Percentiles rank a stretch among this genome's conserved stretches.
Evolutionary conservation across 192 early-diverging fungal genomes (phyloP).

Genomic region (Backusella tuberculispora): DNA sequence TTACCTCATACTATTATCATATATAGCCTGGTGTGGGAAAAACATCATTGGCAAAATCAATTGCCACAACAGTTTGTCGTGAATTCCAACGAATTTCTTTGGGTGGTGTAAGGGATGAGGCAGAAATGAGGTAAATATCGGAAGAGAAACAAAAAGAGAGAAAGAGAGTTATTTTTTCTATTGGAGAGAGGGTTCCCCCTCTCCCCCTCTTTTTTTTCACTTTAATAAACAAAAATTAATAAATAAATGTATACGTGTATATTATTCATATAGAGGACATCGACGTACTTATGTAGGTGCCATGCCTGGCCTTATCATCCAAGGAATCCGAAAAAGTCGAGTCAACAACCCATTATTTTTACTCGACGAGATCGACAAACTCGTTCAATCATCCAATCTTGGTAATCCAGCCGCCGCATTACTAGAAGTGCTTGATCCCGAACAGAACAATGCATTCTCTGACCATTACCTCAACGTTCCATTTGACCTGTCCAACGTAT

Average conservation of each 20-base stretch:
- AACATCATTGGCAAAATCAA: constrained; percentile 79
- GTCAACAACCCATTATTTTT: constrained; percentile 67
- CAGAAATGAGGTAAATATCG: constrained; percentile 63
- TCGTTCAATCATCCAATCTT: constrained; percentile 60
- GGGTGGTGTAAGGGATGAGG: constrained; percentile 86
- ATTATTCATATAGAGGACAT: constrained; percentile 82
- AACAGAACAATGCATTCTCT: constrained; percentile 80
- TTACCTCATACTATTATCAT: not conserved
- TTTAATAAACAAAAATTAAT: no score
- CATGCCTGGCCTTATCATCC: constrained; percentile 78
- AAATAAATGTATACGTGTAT: no score
- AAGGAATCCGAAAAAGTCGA: constrained; percentile 67
- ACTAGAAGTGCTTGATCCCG: constrained; percentile 84
- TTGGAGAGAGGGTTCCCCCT: no score
- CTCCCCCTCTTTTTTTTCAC: no score
- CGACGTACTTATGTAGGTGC: constrained; percentile 88
- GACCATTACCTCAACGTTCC: constrained; percentile 84
- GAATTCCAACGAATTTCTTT: constrained; percentile 83
- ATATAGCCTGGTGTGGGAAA: constrained; percentile 68
- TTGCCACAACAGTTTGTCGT: constrained; percentile 75
- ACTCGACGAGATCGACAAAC: constrained; percentile 83
- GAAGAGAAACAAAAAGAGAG: no score
- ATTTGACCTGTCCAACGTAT: constrained; percentile 62
- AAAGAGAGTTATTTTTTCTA: no score
- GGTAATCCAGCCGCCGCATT: constrained; percentile 82